These are phyloP conservation scores for Fusarium hainanense DNA, from an alignment of 2,329 filamentous ascomycete genomes.

Conservation along the genomic window DNA sequence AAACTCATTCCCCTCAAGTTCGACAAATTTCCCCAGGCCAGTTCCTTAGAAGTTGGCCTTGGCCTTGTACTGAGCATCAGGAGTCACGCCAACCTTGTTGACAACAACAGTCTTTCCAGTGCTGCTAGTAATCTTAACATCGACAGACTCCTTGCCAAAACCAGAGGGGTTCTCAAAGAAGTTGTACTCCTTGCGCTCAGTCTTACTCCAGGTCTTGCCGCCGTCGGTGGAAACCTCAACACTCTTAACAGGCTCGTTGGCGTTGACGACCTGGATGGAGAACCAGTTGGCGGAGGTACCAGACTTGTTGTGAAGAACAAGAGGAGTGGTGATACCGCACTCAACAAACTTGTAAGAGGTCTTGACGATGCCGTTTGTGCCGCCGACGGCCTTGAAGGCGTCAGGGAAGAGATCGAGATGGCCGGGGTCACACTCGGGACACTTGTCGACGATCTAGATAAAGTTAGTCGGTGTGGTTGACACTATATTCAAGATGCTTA, in stretches of 20 bases:
- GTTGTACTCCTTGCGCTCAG: conserved; percentile 66
- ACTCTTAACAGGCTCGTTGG: conserved; percentile 65
- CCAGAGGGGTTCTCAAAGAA: conserved; percentile 71
- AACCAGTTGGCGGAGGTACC: conserved; percentile 58
- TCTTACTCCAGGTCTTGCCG: conserved; percentile 68
- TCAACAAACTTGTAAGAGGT: conserved; percentile 52
- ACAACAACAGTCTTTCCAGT: conserved; percentile 64
- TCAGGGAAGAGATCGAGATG: conserved; percentile 60
- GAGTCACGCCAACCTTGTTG: conserved; percentile 59
- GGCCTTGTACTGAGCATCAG: conserved; percentile 47
- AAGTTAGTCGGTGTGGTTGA: neutral
- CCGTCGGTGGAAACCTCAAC: conserved; percentile 72
- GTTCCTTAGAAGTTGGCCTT: conserved; percentile 49
- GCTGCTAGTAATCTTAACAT: conserved; percentile 65
- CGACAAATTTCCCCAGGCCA: neutral
- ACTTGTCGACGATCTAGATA: conserved; percentile 57
- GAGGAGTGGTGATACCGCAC: conserved; percentile 56
- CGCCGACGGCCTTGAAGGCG: conserved; percentile 54
- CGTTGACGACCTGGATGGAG: conserved; percentile 69
- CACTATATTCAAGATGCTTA: conserved; percentile 46
- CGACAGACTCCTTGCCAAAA: conserved; percentile 64
- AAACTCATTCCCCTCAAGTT: neutral
- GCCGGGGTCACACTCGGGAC: conserved; percentile 54
- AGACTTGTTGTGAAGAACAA: conserved; percentile 58
- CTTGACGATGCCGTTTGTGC: conserved; percentile 51